Conservation (phyloP, 306 rosid genomes). For the Begonia masoniana region DNA sequence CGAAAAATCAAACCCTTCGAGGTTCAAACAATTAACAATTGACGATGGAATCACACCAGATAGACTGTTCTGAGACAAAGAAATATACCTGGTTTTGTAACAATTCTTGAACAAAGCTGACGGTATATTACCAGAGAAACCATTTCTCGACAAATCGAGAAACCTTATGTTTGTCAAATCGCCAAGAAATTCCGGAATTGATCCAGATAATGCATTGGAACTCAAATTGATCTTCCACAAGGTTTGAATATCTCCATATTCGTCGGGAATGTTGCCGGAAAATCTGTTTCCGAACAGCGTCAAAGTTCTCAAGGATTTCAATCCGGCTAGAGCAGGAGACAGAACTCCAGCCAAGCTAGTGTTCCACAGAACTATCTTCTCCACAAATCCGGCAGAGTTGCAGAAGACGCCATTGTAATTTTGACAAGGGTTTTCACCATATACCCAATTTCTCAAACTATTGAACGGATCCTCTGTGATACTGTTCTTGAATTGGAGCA, state of each 20-base stretch:
- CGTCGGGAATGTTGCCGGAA: constrained; percentile 58
- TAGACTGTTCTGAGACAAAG: constrained; percentile 64
- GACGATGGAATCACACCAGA: constrained; percentile 65
- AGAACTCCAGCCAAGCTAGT: constrained; percentile 65
- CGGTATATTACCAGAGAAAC: constrained; percentile 70
- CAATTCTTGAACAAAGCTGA: constrained; percentile 64
- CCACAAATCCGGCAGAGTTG: constrained; percentile 63
- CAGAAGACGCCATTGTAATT: constrained; percentile 55
- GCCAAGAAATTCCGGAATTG: constrained; percentile 77
- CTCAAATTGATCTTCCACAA: constrained; percentile 93
- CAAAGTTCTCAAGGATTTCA: constrained; percentile 66
- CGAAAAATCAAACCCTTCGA: constrained; percentile 93
- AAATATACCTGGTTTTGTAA: constrained; percentile 61
- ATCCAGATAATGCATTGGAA: constrained; percentile 72
- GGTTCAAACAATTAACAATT: constrained; percentile 55
- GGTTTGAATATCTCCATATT: constrained; percentile 44
- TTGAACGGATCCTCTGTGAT: constrained; percentile 57
- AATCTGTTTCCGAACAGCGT: constrained; percentile 76
- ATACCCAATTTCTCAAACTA: constrained; percentile 53
- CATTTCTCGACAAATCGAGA: constrained; percentile 82
- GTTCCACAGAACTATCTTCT: constrained; percentile 80
- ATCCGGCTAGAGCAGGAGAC: constrained; percentile 56
- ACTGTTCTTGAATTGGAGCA: constrained; percentile 80
- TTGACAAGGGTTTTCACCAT: constrained; percentile 54
- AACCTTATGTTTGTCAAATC: constrained; percentile 66